phyloP scores from a whole-genome alignment of 176 grass and related monocot species.

The Echinochloa phyllopogon region DNA sequence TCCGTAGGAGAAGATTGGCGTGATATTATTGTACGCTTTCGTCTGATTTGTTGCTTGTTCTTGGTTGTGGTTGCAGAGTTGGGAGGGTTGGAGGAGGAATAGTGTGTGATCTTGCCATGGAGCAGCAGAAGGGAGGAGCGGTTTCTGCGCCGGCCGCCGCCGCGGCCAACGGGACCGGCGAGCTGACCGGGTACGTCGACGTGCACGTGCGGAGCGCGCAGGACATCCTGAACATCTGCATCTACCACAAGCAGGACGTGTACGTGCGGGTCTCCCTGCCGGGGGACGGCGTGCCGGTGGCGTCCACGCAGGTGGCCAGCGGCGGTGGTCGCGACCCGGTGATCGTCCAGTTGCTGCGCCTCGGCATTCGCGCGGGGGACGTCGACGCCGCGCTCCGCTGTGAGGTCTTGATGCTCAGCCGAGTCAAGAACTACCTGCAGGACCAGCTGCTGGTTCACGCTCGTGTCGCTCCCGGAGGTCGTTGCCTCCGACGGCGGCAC shows the following conservation, averaged over 20 bases:
- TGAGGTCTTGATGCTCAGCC: constrained; percentile 98
- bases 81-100: background rate
- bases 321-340: constrained; percentile 94
- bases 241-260: constrained; percentile 99
- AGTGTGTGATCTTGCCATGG: constrained; percentile 31
- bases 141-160: constrained; percentile 10
- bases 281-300: constrained; percentile 51
- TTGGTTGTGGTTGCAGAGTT: constrained; percentile 22
- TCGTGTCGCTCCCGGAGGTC: constrained; percentile 85
- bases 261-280: constrained; percentile 83
- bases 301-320: constrained; percentile 78
- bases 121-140: constrained; percentile 42
- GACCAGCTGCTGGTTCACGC: constrained; percentile 92
- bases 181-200: constrained; percentile 79
- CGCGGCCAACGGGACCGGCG: constrained; percentile 32
- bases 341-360: constrained; percentile 84
- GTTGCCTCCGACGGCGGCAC: constrained; percentile 59
- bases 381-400: constrained; percentile 71
- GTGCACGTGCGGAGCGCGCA: constrained; percentile 82
- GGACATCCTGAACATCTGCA: constrained; percentile 99
- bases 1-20: background rate
- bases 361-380: constrained; percentile 65
- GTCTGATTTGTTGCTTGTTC: constrained; percentile 38
- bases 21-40: constrained; percentile 8
- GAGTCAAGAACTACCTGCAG: constrained; percentile 88